Base-by-base conservation (phyloP, 352 stramenopile species). In the Stramenopiles sp. region DNA sequence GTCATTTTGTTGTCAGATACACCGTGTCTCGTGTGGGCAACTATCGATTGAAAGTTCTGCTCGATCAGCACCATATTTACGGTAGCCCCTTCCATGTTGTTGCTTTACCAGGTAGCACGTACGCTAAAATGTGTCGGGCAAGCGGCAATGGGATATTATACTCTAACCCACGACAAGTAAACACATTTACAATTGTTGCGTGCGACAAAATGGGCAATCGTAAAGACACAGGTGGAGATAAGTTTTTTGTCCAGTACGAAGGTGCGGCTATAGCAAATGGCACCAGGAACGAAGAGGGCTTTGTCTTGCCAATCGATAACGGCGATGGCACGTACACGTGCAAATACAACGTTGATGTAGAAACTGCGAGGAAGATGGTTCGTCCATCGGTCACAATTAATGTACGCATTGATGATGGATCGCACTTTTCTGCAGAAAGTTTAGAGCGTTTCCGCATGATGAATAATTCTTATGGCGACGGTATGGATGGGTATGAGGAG, bases 51-150 rank as follows among this genome's bases (percentile, higher is more conserved):
- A 80, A n/a, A n/a, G 32, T 87, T 7, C 85, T 80, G 81, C 32
- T 86, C 14, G 83, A 86, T 27, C 83, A 82, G 29, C 80, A 83
- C 29, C 82, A 87, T 31, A 88, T 87, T 29, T 87, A 84, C 33
- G 85, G 85, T 0, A 83, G 32, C 8, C 85, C 85, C 22, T 88
- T 85, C 32, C 44, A 82, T 22, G 44, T 82, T 7, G 78, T 76
- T 7, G 76, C 86, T 0, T 22, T 80, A 0, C 84, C 84, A 7
- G 84, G 82, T 1, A 39, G 80, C 29, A 83, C 80, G 0, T 33
- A 81, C 4, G 31, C 81, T n/a, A 75, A 30, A 0, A 75, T 83
- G 75, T 84, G 82, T 82, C 29, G 81, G 33, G 81, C 82, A 33
- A 76, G 82, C 1, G 82, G 82, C 7, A 0, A 80, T 0, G 82